Evolutionary conservation across 139 green algal genomes (phyloP).

Genomic region (Raphidocelis subcapitata): DNA sequence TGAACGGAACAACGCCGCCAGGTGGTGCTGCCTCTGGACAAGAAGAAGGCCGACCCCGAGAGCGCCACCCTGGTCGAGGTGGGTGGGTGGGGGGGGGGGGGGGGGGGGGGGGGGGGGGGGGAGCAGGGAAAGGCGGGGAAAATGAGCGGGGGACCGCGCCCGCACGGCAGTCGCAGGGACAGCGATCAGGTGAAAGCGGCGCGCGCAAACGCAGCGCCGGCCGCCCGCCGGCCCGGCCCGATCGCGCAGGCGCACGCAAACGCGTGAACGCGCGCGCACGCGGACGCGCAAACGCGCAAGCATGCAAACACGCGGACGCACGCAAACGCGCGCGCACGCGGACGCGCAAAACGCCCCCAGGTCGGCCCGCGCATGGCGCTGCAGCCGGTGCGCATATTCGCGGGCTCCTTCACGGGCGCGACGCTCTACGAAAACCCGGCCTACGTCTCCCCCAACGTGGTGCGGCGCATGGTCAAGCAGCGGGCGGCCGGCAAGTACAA

Average conservation of each 20-base stretch:
- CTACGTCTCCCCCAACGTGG: conserved; percentile 91
- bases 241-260: no score
- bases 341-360: no score
- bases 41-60: conserved; percentile 59
- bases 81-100: background rate
- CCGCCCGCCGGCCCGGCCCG: no score
- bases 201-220: no score
- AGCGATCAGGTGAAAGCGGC: no score
- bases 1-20: conserved; percentile 32
- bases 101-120: background rate
- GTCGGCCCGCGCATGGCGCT: conserved; percentile 90
- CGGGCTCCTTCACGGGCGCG: conserved; percentile 81
- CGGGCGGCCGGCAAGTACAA: conserved; percentile 76
- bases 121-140: background rate
- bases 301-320: background rate
- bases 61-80: conserved; percentile 74
- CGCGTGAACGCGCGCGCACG: no score
- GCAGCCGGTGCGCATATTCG: conserved; percentile 90
- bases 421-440: conserved; percentile 91
- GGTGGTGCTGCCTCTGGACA: conserved; percentile 72
- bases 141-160: background rate
- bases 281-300: no score
- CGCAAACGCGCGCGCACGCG: background rate
- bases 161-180: conserved; percentile 3
- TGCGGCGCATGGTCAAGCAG: conserved; percentile 69